These are phyloP conservation scores for Phytophthora pistaciae DNA, from an alignment of 352 stramenopile genomes.

Conservation along the genomic window DNA sequence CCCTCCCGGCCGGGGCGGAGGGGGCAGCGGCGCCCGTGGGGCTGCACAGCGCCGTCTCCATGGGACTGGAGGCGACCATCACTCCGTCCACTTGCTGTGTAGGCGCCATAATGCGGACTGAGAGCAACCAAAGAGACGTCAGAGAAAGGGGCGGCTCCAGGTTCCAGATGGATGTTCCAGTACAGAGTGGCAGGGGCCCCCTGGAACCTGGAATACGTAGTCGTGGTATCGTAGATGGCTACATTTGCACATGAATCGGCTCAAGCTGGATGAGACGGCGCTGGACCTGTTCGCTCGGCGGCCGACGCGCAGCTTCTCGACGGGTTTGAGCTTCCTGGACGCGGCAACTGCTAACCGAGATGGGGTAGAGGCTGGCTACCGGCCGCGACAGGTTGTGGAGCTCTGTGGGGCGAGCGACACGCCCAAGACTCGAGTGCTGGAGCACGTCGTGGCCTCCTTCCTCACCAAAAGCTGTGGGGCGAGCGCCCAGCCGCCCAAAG, in stretches of 20 bases:
- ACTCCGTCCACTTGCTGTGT: conserved; percentile 27
- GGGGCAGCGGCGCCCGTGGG: conserved; percentile 4
- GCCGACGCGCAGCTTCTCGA: conserved; percentile 59
- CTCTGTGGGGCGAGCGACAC: conserved; percentile 52
- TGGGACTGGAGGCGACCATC: conserved; percentile 16
- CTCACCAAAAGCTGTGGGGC: conserved; percentile 44
- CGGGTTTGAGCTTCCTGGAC: conserved; percentile 64
- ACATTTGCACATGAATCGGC: conserved; percentile 25
- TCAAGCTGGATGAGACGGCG: conserved; percentile 67
- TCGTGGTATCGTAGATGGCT: conserved; percentile 1
- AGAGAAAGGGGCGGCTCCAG: not conserved
- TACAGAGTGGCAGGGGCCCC: not conserved
- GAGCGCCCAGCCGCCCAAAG: conserved; percentile 26
- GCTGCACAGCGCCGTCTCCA: conserved; percentile 14
- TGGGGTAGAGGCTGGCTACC: conserved; percentile 43
- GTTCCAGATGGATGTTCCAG: not conserved
- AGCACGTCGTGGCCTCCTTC: conserved; percentile 69
- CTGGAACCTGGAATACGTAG: not conserved
- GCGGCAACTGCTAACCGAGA: conserved; percentile 36
- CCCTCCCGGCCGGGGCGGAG: not conserved
- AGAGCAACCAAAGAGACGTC: not conserved
- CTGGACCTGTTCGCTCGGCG: conserved; percentile 79
- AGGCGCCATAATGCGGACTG: conserved; percentile 47
- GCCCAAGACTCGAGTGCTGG: conserved; percentile 53
- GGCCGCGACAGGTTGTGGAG: conserved; percentile 72